Evolutionary conservation across 441 rosid genomes (phyloP).

Genomic region (Hura crepitans): DNA sequence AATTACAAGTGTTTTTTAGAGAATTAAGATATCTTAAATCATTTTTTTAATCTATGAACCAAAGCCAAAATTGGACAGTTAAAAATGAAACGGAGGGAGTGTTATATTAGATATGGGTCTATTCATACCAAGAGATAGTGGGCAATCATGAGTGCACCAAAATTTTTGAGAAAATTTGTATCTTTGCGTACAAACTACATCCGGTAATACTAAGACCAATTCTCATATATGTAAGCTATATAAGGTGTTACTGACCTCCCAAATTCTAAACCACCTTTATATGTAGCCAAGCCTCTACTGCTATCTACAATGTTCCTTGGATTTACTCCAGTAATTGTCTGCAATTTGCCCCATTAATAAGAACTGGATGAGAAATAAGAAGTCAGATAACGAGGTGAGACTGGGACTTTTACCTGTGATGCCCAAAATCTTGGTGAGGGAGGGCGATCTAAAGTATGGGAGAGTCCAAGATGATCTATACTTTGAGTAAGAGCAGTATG

Average conservation of each 20-base stretch:
- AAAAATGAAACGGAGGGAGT: too few species aligned
- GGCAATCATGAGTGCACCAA: not conserved
- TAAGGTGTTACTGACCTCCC: constrained; percentile 53
- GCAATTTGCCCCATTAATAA: constrained; percentile 28
- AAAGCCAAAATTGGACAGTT: too few species aligned
- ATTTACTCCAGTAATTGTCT: constrained; percentile 44
- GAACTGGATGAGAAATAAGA: constrained; percentile 19
- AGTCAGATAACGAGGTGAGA: constrained; percentile 18
- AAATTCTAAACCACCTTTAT: constrained; percentile 52
- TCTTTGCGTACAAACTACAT: not conserved
- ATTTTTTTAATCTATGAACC: too few species aligned
- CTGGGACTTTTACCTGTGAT: constrained; percentile 50
- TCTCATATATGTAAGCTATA: not conserved
- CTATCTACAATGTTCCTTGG: constrained; percentile 42
- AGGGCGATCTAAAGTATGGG: constrained; percentile 41
- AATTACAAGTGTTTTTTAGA: too few species aligned
- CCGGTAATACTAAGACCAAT: not conserved
- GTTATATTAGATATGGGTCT: not conserved
- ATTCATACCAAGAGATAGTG: not conserved
- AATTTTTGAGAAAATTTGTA: not conserved
- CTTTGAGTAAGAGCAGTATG: constrained; percentile 29
- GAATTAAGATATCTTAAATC: too few species aligned
- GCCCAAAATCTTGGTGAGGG: constrained; percentile 58
- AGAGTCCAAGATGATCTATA: constrained; percentile 45
- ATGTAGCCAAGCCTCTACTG: constrained; percentile 50